A percentile compares a stretch with the other conserved stretches of the same genome.
These are phyloP conservation scores for Didymella lethalis DNA, from an alignment of 2,329 filamentous ascomycete species.

Conservation along the genomic window DNA sequence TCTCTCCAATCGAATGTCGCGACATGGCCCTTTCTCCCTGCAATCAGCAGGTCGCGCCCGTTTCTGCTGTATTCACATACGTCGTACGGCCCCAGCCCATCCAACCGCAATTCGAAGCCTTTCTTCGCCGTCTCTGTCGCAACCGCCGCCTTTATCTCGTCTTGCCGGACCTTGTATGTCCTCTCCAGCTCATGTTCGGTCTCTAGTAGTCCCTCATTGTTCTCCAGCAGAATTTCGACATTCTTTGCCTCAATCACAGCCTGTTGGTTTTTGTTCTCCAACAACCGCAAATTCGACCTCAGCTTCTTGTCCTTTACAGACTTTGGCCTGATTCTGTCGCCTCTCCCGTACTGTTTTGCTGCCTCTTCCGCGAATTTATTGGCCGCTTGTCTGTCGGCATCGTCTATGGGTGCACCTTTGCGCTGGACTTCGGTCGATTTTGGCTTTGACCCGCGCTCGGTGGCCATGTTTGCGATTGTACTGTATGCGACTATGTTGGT, in stretches of 20 bases:
- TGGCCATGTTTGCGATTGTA: conserved; percentile 29
- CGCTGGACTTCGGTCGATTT: conserved; percentile 20
- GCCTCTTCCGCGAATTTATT: conserved; percentile 57
- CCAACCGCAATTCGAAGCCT: conserved; percentile 85
- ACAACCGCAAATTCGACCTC: conserved; percentile 75
- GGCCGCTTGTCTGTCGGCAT: conserved; percentile 42
- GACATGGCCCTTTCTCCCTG: conserved; percentile 90
- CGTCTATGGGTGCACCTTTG: conserved; percentile 32
- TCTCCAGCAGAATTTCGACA: conserved; percentile 92
- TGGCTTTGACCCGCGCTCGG: conserved; percentile 30
- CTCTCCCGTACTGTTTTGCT: conserved; percentile 82
- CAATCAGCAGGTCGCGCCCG: conserved; percentile 83
- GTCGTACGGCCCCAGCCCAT: conserved; percentile 82
- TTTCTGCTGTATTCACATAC: conserved; percentile 88
- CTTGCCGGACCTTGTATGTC: conserved; percentile 91
- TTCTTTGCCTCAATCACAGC: conserved; percentile 88
- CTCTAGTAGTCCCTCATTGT: conserved; percentile 84
- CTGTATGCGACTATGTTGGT: neutral
- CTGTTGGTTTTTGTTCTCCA: conserved; percentile 84
- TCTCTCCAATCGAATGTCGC: conserved; percentile 96
- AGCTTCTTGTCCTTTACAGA: conserved; percentile 89
- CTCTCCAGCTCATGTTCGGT: conserved; percentile 86
- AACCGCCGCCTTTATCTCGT: conserved; percentile 79
- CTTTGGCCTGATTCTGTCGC: conserved; percentile 75
- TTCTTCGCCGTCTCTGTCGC: conserved; percentile 88